phyloP scores from a whole-genome alignment of 371 early-diverging fungal genomes.

The Choanephora cucurbitarum region DNA sequence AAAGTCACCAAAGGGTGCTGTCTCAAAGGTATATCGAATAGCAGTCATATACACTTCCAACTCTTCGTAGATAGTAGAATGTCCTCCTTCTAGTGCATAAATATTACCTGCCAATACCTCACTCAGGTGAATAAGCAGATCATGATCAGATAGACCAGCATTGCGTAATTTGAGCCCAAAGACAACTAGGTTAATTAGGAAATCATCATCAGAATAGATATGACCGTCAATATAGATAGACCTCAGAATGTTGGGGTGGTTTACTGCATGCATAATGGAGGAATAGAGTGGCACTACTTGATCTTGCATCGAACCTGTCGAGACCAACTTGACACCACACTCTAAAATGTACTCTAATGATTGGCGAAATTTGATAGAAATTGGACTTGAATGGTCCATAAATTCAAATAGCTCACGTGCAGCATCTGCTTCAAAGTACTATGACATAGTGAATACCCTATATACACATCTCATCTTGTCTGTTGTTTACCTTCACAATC shows the following conservation, averaged over 20 bases:
- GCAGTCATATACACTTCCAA: conserved; percentile 78
- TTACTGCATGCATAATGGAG: conserved; percentile 82
- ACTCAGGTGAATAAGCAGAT: conserved; percentile 80
- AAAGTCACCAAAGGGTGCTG: conserved; percentile 35
- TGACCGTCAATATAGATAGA: conserved; percentile 87
- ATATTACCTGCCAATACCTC: conserved; percentile 89
- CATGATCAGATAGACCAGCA: conserved; percentile 83
- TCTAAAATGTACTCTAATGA: conserved; percentile 69
- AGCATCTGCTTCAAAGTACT: conserved; percentile 90
- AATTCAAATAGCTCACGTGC: conserved; percentile 93
- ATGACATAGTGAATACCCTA: not conserved
- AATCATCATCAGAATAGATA: conserved; percentile 78
- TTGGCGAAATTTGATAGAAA: conserved; percentile 71
- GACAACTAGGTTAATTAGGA: conserved; percentile 82
- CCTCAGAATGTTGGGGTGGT: conserved; percentile 89
- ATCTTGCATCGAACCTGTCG: conserved; percentile 86
- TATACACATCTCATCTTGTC: not conserved
- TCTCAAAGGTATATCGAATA: conserved; percentile 43
- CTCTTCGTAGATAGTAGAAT: conserved; percentile 94
- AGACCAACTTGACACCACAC: conserved; percentile 69
- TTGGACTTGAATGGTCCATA: conserved; percentile 73
- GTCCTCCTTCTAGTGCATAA: conserved; percentile 87
- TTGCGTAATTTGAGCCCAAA: conserved; percentile 87
- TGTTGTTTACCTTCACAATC: conserved; percentile 65
- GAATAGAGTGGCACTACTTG: conserved; percentile 98